Evolutionary conservation across 441 rosid genomes (phyloP).

Genomic region (Erysimum cheiri): DNA sequence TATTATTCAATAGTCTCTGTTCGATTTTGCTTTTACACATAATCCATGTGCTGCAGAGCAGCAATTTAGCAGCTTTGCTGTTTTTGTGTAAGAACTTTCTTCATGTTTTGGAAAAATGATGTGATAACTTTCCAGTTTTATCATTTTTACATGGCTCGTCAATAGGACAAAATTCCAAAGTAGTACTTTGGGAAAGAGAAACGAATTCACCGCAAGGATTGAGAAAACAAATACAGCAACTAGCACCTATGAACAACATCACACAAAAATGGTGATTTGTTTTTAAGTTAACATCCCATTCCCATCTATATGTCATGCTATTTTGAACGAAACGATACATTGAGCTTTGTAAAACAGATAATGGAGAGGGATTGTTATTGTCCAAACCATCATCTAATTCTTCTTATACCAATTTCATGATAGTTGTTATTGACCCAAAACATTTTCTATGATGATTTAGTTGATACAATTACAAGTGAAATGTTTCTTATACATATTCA

Average conservation of each 20-base stretch:
- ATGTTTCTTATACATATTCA: neutral
- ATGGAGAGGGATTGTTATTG: neutral
- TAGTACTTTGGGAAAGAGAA: conserved; percentile 6
- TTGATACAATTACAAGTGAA: neutral
- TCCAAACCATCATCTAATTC: neutral
- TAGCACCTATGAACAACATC: conserved; percentile 8
- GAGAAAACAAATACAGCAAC: conserved; percentile 1
- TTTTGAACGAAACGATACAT: neutral
- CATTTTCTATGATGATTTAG: neutral
- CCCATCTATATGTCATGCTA: conserved; percentile 3
- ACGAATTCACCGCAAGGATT: conserved; percentile 1
- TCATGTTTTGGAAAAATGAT: conserved; percentile 26
- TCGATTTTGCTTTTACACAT: neutral
- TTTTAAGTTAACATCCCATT: neutral
- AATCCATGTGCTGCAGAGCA: neutral
- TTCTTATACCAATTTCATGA: neutral
- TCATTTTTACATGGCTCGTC: neutral
- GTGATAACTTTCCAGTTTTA: conserved; percentile 1
- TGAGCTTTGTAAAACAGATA: neutral
- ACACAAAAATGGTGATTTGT: neutral
- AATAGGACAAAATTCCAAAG: neutral
- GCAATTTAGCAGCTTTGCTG: neutral
- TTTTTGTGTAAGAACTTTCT: conserved; percentile 28
- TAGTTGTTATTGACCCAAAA: neutral
- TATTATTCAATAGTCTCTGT: neutral